A percentile compares a stretch with the other conserved stretches of the same genome.
Evolutionary conservation across 1,284 basidiomycete species (phyloP).

Genomic region (Cerrena zonata): DNA sequence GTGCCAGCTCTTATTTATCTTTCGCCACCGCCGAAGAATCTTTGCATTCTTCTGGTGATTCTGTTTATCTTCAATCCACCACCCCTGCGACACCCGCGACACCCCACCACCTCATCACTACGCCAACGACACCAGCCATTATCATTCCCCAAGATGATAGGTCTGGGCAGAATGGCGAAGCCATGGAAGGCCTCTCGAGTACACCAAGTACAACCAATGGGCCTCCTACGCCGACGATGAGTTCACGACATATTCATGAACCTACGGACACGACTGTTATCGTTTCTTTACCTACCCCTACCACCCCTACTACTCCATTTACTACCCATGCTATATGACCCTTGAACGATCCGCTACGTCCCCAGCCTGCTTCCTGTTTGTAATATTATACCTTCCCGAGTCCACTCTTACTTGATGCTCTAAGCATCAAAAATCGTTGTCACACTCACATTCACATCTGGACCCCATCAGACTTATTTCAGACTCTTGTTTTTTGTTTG

Average conservation of each 20-base stretch:
- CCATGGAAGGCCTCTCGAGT: neutral
- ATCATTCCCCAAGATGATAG: neutral
- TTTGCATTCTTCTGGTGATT: conserved; percentile 9
- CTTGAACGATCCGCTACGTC: neutral
- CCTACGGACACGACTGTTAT: conserved; percentile 21
- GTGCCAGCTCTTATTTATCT: conserved; percentile 27
- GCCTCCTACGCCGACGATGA: conserved; percentile 18
- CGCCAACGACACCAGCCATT: neutral
- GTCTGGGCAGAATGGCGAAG: neutral
- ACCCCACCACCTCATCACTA: neutral
- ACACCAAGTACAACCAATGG: conserved; percentile 9
- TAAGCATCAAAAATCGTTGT: too few relatives aligned
- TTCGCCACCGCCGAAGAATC: conserved; percentile 29
- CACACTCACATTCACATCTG: too few relatives aligned
- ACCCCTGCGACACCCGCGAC: conserved; percentile 1
- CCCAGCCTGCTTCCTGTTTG: neutral
- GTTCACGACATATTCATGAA: conserved; percentile 19
- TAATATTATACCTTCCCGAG: too few relatives aligned
- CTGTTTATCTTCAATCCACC: neutral
- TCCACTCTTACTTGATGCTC: too few relatives aligned
- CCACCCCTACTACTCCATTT: neutral
- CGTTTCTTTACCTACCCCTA: conserved; percentile 7
- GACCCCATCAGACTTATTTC: too few relatives aligned
- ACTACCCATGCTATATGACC: conserved; percentile 1
- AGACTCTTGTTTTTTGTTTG: too few relatives aligned